Conservation (phyloP, 768 basidiomycete species). For the Holtermannia corniformis region DNA sequence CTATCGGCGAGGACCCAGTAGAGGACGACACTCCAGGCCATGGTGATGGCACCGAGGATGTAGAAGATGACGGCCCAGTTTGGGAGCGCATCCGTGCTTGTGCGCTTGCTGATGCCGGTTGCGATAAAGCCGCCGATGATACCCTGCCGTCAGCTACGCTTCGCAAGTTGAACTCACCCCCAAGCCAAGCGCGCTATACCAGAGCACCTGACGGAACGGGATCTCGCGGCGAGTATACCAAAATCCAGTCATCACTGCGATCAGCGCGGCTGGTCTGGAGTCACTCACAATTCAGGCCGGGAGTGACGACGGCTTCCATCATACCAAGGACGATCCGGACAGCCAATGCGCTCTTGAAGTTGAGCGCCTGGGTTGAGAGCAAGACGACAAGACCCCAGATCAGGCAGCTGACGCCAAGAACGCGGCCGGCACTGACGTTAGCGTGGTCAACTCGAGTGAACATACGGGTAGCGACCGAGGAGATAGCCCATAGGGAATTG, state of each 20-base stretch:
- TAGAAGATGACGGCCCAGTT: slow-evolving; percentile 37
- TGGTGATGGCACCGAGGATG: slow-evolving; percentile 40
- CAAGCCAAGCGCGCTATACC: slow-evolving; percentile 30
- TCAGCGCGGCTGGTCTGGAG: not conserved
- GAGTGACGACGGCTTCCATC: slow-evolving; percentile 34
- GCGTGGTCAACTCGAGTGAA: not conserved
- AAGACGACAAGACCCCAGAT: slow-evolving; percentile 39
- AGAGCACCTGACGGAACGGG: slow-evolving; percentile 34
- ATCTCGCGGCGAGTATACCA: slow-evolving; percentile 38
- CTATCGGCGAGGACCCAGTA: slow-evolving; percentile 43
- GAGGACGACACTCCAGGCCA: slow-evolving; percentile 32
- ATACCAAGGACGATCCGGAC: slow-evolving; percentile 34
- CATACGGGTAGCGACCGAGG: not conserved
- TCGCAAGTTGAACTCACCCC: too few relatives aligned
- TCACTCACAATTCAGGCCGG: not conserved
- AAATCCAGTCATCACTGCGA: slow-evolving; percentile 33
- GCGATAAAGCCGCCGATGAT: slow-evolving; percentile 35
- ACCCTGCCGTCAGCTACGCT: too few relatives aligned
- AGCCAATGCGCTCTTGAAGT: slow-evolving; percentile 27
- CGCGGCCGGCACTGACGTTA: slow-evolving; percentile 9
- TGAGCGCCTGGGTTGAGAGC: slow-evolving; percentile 29
- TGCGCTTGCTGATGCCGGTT: slow-evolving; percentile 24
- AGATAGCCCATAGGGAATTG: not conserved
- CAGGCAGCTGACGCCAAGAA: slow-evolving; percentile 22
- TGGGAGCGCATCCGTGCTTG: slow-evolving; percentile 12